Conservation (phyloP, 768 basidiomycete genomes). For the Dentipellis sp. region DNA sequence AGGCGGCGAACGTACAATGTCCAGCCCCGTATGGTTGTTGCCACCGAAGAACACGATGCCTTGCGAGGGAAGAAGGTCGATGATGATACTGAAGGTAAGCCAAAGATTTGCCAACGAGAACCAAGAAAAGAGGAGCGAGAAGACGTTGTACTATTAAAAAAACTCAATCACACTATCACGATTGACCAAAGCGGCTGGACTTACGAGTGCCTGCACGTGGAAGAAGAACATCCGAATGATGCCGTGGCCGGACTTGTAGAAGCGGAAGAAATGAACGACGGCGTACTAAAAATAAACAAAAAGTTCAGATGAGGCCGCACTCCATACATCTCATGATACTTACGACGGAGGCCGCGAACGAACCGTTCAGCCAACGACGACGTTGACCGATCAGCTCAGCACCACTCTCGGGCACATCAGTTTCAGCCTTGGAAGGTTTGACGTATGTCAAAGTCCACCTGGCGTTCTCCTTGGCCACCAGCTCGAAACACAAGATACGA, state of each 20-base stretch:
- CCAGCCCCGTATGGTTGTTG: slow-evolving; percentile 17
- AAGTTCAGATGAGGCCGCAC: background rate
- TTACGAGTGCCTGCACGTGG: slow-evolving; percentile 83
- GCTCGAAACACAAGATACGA: slow-evolving; percentile 95
- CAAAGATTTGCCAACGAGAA: slow-evolving; percentile 89
- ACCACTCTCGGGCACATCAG: slow-evolving; percentile 91
- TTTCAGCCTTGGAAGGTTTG: slow-evolving; percentile 93
- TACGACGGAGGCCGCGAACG: slow-evolving; percentile 87
- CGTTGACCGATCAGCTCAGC: slow-evolving; percentile 91
- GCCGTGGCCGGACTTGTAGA: slow-evolving; percentile 83
- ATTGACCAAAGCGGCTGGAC: slow-evolving; percentile 19
- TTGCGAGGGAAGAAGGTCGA: slow-evolving; percentile 64
- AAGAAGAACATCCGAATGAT: slow-evolving; percentile 94
- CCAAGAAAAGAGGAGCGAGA: slow-evolving; percentile 85
- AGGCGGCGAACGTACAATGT: slow-evolving; percentile 42
- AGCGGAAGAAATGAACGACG: slow-evolving; percentile 84
- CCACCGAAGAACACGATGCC: slow-evolving; percentile 64
- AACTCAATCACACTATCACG: background rate
- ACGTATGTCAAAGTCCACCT: slow-evolving; percentile 89
- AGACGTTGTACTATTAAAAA: slow-evolving; percentile 63
- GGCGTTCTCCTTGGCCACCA: slow-evolving; percentile 84
- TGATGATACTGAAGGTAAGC: slow-evolving; percentile 94
- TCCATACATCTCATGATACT: slow-evolving; percentile 21
- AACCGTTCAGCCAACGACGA: slow-evolving; percentile 94
- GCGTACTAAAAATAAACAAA: slow-evolving; percentile 50